Evolutionary conservation across 352 stramenopile genomes (phyloP).

Genomic region (Phytophthora pisi): DNA sequence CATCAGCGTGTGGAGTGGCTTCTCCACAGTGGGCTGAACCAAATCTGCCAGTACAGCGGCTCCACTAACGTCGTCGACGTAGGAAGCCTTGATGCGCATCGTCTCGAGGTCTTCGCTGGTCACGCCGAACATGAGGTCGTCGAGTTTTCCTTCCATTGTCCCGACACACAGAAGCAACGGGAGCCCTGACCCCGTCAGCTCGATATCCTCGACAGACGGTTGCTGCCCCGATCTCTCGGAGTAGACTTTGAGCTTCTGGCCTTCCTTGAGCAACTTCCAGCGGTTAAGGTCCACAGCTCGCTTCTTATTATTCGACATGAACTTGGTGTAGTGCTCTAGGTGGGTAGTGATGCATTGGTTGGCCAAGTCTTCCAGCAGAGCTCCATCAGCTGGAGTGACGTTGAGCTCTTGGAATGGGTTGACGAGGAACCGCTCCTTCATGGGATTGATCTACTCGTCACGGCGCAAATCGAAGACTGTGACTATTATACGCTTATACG

Average conservation of each 20-base stretch:
- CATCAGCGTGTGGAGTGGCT: not conserved
- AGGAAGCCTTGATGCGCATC: slow-evolving; percentile 1
- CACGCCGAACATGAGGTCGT: slow-evolving; percentile 24
- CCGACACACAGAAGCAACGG: slow-evolving; percentile 16
- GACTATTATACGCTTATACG: too few relatives aligned
- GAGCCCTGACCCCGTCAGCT: not conserved
- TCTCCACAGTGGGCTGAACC: not conserved
- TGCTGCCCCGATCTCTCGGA: not conserved
- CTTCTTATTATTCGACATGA: not conserved
- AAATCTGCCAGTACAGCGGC: not conserved
- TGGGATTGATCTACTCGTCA: not conserved
- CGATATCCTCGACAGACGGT: not conserved
- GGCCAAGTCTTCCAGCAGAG: not conserved
- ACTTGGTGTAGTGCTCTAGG: not conserved
- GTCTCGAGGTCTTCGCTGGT: slow-evolving; percentile 1
- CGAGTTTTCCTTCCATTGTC: slow-evolving; percentile 19
- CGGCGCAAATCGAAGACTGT: too few relatives aligned
- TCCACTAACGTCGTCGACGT: not conserved
- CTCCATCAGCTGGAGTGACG: not conserved
- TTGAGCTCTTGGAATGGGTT: slow-evolving; percentile 4
- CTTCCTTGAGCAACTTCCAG: not conserved
- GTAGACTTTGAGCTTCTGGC: not conserved
- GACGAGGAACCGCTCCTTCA: not conserved
- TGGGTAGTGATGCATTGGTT: not conserved
- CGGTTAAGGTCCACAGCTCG: not conserved